phyloP scores from a whole-genome alignment of 2,329 filamentous ascomycete species.

The Torrubiella hemipterigena region DNA sequence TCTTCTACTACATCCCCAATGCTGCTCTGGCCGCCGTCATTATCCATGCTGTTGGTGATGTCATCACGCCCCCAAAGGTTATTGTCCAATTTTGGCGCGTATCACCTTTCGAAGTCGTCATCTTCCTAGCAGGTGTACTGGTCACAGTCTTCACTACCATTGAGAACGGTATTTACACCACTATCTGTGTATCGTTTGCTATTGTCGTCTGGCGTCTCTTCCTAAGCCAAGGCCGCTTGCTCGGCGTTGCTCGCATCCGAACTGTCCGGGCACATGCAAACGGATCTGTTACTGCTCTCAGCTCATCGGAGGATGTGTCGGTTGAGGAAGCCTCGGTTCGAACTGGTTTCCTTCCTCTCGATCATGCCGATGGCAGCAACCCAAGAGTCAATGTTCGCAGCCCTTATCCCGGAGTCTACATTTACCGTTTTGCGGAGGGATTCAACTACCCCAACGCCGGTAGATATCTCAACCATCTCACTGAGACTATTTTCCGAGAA shows the following conservation, averaged over 20 bases:
- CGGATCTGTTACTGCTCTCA: constrained; percentile 5
- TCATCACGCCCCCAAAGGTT: constrained; percentile 83
- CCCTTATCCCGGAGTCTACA: constrained; percentile 87
- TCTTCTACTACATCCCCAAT: constrained; percentile 84
- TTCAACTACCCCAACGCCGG: constrained; percentile 96
- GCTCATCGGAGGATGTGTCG: constrained; percentile 27
- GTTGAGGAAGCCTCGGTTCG: constrained; percentile 35
- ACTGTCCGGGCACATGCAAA: constrained; percentile 6
- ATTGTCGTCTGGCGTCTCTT: constrained; percentile 75
- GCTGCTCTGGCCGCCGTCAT: constrained; percentile 70
- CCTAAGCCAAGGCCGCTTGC: constrained; percentile 70
- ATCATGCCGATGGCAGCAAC: constrained; percentile 84
- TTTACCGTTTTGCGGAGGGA: constrained; percentile 87
- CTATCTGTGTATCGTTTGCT: constrained; percentile 63
- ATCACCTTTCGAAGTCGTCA: constrained; percentile 76
- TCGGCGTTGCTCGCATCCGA: constrained; percentile 37
- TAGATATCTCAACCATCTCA: constrained; percentile 72
- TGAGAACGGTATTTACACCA: constrained; percentile 86
- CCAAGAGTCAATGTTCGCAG: constrained; percentile 66
- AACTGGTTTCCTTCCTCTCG: constrained; percentile 77
- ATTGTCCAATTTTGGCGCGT: constrained; percentile 94
- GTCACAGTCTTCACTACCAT: constrained; percentile 83
- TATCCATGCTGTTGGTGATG: constrained; percentile 78
- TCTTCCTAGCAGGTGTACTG: constrained; percentile 88
- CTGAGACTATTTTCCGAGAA: constrained; percentile 32